phyloP scores from a whole-genome alignment of 192 early-diverging fungal species.

The Powellomyces hirtus region DNA sequence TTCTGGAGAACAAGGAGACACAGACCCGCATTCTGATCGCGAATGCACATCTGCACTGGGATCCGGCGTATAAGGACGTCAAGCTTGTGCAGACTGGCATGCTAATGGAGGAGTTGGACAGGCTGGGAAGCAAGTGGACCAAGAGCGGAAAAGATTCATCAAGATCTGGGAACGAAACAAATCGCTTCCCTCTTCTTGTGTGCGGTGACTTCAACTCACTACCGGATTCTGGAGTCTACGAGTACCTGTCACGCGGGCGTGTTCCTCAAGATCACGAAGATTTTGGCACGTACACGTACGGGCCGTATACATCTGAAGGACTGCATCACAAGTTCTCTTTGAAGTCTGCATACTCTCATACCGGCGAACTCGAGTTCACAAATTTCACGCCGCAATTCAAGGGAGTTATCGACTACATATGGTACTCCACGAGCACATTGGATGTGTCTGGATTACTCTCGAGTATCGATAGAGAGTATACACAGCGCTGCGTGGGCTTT shows the following conservation, averaged over 20 bases:
- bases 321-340: slow-evolving; percentile 79
- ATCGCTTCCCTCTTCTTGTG: slow-evolving; percentile 57
- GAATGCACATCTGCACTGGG: slow-evolving; percentile 95
- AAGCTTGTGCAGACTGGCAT: slow-evolving; percentile 95
- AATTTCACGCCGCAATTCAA: slow-evolving; percentile 85
- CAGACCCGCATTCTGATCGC: slow-evolving; percentile 69
- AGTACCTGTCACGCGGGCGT: slow-evolving; percentile 77
- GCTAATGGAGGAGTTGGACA: slow-evolving; percentile 86
- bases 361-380: slow-evolving; percentile 81
- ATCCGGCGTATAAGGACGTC: slow-evolving; percentile 86
- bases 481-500: slow-evolving; percentile 79
- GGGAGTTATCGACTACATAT: slow-evolving; percentile 94
- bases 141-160: not conserved
- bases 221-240: slow-evolving; percentile 86
- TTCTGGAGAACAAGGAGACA: slow-evolving; percentile 82
- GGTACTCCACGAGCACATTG: slow-evolving; percentile 76
- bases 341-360: slow-evolving; percentile 74
- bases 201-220: slow-evolving; percentile 95
- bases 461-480: slow-evolving; percentile 78
- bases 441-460: slow-evolving; percentile 77
- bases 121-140: slow-evolving; percentile 48
- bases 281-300: slow-evolving; percentile 77
- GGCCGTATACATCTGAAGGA: slow-evolving; percentile 77
- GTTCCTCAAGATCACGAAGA: slow-evolving; percentile 83
- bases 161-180: not conserved